These are phyloP conservation scores for Cystofilobasidium capitatum DNA, from an alignment of 768 basidiomycete genomes.

Conservation along the genomic window DNA sequence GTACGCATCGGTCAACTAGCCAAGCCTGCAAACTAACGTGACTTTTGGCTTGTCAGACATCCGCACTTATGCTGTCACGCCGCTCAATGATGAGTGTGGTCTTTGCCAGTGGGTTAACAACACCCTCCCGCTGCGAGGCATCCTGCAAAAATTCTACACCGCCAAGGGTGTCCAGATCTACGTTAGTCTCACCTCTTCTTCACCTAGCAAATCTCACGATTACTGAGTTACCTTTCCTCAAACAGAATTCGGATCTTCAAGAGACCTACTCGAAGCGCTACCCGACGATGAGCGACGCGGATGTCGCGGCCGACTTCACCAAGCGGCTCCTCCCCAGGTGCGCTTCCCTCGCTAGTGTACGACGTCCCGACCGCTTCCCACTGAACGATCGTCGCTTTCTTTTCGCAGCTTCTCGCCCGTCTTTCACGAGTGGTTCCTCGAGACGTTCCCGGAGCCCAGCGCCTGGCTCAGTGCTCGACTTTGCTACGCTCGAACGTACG, in stretches of 20 bases:
- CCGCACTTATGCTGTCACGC: conserved; percentile 95
- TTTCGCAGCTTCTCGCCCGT: conserved; percentile 61
- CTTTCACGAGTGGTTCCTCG: conserved; percentile 95
- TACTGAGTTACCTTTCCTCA: background rate
- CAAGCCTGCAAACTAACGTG: background rate
- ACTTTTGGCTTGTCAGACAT: conserved; percentile 52
- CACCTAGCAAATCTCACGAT: background rate
- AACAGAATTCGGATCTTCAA: conserved; percentile 34
- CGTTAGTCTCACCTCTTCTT: conserved; percentile 42
- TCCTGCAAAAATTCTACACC: conserved; percentile 62
- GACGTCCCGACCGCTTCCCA: background rate
- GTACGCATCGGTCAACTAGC: too few species aligned
- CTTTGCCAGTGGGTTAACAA: conserved; percentile 98
- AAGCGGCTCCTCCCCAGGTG: conserved; percentile 9
- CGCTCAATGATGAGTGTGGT: conserved; percentile 93
- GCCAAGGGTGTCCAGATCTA: conserved; percentile 45
- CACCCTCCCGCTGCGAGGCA: conserved; percentile 68
- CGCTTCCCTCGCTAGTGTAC: background rate
- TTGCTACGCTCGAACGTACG: conserved; percentile 75
- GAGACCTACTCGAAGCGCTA: conserved; percentile 19
- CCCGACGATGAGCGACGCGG: conserved; percentile 8
- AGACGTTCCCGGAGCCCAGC: conserved; percentile 91
- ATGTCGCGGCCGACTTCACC: conserved; percentile 16
- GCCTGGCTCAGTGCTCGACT: conserved; percentile 87
- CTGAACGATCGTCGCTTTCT: too few species aligned